Conservation (phyloP, 441 rosid species). For the Aquilaria agallochum region DNA sequence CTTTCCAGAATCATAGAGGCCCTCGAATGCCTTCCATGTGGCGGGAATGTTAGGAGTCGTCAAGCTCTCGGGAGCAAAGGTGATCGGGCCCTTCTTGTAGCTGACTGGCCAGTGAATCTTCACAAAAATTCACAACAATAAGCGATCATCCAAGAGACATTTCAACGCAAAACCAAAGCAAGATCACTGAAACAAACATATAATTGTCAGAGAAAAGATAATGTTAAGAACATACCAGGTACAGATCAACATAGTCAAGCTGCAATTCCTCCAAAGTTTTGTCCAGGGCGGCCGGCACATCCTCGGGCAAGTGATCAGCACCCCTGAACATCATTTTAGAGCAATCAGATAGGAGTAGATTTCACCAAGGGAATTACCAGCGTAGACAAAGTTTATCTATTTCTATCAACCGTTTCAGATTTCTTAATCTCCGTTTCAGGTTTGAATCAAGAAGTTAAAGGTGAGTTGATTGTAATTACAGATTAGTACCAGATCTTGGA, state of each 20-base stretch:
- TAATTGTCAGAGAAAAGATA: not conserved
- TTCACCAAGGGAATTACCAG: too few species aligned
- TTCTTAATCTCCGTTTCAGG: too few species aligned
- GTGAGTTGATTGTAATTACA: too few species aligned
- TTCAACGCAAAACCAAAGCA: not conserved
- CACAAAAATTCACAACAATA: slow-evolving; percentile 7
- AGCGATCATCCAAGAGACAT: not conserved
- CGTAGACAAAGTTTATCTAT: too few species aligned
- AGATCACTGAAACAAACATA: not conserved
- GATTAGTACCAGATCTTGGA: slow-evolving; percentile 55
- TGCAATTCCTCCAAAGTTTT: slow-evolving; percentile 57
- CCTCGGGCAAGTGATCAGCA: slow-evolving; percentile 46
- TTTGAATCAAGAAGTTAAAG: too few species aligned
- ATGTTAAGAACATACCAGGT: slow-evolving; percentile 11
- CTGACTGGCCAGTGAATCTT: slow-evolving; percentile 47
- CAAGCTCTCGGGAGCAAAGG: slow-evolving; percentile 35
- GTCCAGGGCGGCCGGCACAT: slow-evolving; percentile 47
- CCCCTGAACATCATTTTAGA: slow-evolving; percentile 24
- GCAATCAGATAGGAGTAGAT: too few species aligned
- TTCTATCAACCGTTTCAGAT: too few species aligned
- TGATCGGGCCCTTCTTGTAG: slow-evolving; percentile 27
- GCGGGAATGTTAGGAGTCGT: slow-evolving; percentile 47
- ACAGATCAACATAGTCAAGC: slow-evolving; percentile 23
- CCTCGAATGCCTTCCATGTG: slow-evolving; percentile 81
- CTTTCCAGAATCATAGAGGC: slow-evolving; percentile 57